phyloP scores from a whole-genome alignment of 306 rosid species.

The Vachellia pachyceras region DNA sequence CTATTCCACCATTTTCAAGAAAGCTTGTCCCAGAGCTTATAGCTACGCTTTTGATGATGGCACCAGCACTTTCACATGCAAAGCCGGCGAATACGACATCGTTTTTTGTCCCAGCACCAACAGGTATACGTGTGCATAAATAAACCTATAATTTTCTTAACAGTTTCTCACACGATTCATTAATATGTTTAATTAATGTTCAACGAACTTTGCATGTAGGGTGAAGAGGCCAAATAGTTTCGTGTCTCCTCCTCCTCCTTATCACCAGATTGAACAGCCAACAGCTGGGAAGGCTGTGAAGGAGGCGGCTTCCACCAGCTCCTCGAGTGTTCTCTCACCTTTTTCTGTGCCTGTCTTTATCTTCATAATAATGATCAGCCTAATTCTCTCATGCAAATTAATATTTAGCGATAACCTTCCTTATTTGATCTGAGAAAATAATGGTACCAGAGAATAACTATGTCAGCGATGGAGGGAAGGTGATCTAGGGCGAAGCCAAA shows the following conservation, averaged over 20 bases:
- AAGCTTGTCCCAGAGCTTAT: constrained; percentile 91
- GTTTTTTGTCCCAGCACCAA: constrained; percentile 67
- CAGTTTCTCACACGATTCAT: no score
- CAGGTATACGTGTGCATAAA: constrained; percentile 41
- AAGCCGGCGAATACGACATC: constrained; percentile 75
- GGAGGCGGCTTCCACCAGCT: constrained; percentile 43
- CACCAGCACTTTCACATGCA: constrained; percentile 90
- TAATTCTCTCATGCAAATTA: constrained; percentile 17
- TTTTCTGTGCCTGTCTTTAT: constrained; percentile 37
- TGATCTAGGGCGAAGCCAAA: background rate
- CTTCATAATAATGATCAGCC: constrained; percentile 23
- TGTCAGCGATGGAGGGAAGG: background rate
- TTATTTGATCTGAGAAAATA: constrained; percentile 5
- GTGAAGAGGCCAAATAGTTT: constrained; percentile 27
- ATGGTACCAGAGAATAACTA: constrained; percentile 22
- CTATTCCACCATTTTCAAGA: constrained; percentile 81
- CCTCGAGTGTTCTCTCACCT: constrained; percentile 57
- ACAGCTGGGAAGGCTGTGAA: constrained; percentile 38
- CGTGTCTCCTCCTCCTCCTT: constrained; percentile 41
- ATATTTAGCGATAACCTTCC: background rate
- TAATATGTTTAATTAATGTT: no score
- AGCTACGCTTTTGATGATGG: constrained; percentile 95
- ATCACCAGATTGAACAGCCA: constrained; percentile 34
- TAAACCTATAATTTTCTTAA: no score
- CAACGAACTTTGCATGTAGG: constrained; percentile 43